A percentile compares a stretch with the other conserved stretches of the same genome.
phyloP scores from a whole-genome alignment of 768 basidiomycete genomes.

The Dioszegia aurantiaca region DNA sequence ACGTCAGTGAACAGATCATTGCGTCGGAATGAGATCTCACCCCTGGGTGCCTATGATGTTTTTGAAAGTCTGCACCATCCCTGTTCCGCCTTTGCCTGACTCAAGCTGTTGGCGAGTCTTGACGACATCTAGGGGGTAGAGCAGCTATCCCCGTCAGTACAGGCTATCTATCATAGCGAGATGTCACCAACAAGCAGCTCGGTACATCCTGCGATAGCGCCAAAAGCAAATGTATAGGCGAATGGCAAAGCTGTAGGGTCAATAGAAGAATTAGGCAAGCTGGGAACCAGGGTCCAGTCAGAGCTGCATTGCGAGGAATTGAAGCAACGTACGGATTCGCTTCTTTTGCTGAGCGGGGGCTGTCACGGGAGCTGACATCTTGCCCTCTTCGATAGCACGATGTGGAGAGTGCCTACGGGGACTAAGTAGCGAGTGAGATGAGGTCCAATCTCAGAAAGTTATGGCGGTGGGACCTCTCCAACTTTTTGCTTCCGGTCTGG shows the following conservation, averaged over 20 bases:
- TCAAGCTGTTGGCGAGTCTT: constrained; percentile 99
- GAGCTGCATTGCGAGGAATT: background rate
- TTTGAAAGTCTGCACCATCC: constrained; percentile 77
- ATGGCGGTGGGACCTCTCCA: too few relatives aligned
- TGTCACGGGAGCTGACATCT: background rate
- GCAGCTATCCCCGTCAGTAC: constrained; percentile 22
- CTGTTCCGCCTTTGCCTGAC: constrained; percentile 69
- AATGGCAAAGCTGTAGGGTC: constrained; percentile 52
- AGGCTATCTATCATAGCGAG: constrained; percentile 44
- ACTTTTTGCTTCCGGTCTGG: too few relatives aligned
- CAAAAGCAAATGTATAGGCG: constrained; percentile 79
- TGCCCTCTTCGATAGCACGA: too few relatives aligned
- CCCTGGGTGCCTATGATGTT: constrained; percentile 87
- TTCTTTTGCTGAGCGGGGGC: constrained; percentile 6
- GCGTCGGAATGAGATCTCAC: constrained; percentile 55
- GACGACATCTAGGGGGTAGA: constrained; percentile 73
- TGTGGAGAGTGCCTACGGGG: too few relatives aligned
- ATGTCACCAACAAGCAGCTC: constrained; percentile 59
- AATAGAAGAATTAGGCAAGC: background rate
- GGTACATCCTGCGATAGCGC: constrained; percentile 72
- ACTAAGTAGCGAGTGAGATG: too few relatives aligned
- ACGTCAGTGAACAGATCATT: background rate
- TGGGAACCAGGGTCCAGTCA: background rate
- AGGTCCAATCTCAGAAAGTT: too few relatives aligned
- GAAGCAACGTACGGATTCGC: constrained; percentile 2